These are phyloP conservation scores for Ophiocordyceps robertsii DNA, from an alignment of 2,329 filamentous ascomycete species.

Conservation along the genomic window DNA sequence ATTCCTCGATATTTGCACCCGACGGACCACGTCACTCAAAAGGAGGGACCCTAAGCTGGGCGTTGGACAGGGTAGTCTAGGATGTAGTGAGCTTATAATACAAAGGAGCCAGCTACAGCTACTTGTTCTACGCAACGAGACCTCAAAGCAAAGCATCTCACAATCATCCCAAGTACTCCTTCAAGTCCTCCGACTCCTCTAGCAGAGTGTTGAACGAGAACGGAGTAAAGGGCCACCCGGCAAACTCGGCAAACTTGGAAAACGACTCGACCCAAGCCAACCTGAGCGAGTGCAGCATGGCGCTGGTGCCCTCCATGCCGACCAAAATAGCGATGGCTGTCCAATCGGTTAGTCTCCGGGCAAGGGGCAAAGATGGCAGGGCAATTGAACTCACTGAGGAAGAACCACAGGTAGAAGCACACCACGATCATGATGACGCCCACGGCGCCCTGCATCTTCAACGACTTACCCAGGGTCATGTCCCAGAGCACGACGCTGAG, in stretches of 20 bases:
- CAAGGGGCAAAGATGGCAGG: not conserved
- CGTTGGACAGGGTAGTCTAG: constrained; percentile 3
- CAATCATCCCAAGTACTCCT: constrained; percentile 36
- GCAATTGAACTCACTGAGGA: constrained; percentile 40
- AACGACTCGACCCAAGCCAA: constrained; percentile 96
- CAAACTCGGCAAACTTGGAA: constrained; percentile 92
- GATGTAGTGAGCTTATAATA: constrained; percentile 13
- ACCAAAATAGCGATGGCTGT: constrained; percentile 52
- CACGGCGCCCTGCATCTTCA: constrained; percentile 48
- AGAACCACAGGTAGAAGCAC: constrained; percentile 83
- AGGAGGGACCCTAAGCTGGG: not conserved
- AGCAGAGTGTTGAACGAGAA: constrained; percentile 78
- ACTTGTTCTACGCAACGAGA: constrained; percentile 15
- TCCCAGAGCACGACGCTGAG: constrained; percentile 90
- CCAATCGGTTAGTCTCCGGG: constrained; percentile 10
- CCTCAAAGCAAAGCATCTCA: constrained; percentile 3
- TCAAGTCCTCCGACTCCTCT: constrained; percentile 62
- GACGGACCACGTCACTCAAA: not conserved
- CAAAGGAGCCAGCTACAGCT: constrained; percentile 10
- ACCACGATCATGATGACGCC: constrained; percentile 73
- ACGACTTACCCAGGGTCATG: constrained; percentile 79
- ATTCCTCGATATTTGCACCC: too few relatives aligned
- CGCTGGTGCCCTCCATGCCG: constrained; percentile 91
- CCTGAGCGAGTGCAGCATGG: constrained; percentile 86
- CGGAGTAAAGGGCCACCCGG: constrained; percentile 73